Conservation (phyloP, 768 basidiomycete genomes). For the Sutorius australiensis region DNA sequence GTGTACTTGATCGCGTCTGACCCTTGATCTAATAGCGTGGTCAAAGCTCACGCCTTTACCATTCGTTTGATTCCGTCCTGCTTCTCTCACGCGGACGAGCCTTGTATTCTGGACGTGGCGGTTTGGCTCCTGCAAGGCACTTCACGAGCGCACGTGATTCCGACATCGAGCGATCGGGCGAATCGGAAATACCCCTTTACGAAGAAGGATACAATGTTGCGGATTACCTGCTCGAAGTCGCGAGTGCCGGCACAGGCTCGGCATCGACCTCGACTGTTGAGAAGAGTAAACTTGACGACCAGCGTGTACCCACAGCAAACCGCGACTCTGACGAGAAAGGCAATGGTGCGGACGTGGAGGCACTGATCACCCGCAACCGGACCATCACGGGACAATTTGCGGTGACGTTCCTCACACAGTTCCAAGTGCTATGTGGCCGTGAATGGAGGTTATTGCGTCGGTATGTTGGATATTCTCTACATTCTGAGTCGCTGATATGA, state of each 20-base stretch:
- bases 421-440: conserved; percentile 75
- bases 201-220: conserved; percentile 87
- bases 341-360: conserved; percentile 17
- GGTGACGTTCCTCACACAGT: conserved; percentile 84
- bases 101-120: conserved; percentile 77
- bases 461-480: conserved; percentile 29
- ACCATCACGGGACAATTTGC: conserved; percentile 42
- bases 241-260: conserved; percentile 56
- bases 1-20: not conserved
- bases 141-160: conserved; percentile 41
- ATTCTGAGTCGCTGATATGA: not conserved
- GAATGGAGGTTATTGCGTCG: conserved; percentile 82
- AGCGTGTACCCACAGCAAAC: not conserved
- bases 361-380: conserved; percentile 14
- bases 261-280: conserved; percentile 32
- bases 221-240: conserved; percentile 88
- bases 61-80: conserved; percentile 77
- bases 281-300: conserved; percentile 3
- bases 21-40: not conserved
- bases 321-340: conserved; percentile 14
- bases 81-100: conserved; percentile 74
- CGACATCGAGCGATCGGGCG: conserved; percentile 33
- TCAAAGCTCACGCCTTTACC: conserved; percentile 73
- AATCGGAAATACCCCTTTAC: conserved; percentile 45
- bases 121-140: conserved; percentile 62